A percentile compares a stretch with the other conserved stretches of the same genome.
Conservation (phyloP, 345 rosid genomes). For the Noccaea bulbosa region DNA sequence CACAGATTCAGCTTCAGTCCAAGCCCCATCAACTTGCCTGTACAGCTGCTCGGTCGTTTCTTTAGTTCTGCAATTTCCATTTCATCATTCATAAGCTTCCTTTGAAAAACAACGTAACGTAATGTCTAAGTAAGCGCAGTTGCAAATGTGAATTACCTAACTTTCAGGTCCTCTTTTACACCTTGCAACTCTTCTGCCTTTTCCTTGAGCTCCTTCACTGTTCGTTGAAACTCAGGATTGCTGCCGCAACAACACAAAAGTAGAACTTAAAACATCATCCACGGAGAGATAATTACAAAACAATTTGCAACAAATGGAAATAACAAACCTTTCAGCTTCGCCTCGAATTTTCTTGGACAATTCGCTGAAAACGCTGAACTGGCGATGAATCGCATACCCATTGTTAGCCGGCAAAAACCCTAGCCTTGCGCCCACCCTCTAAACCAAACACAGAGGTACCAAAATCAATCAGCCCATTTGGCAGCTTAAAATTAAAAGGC, state of each 20-base stretch:
- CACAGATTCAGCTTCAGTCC: slow-evolving; percentile 90
- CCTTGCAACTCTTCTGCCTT: slow-evolving; percentile 71
- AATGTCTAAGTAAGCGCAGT: slow-evolving; percentile 42
- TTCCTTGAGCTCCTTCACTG: slow-evolving; percentile 81
- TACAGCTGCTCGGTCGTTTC: slow-evolving; percentile 87
- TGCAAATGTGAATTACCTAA: slow-evolving; percentile 55
- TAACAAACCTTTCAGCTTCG: slow-evolving; percentile 51
- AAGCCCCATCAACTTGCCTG: slow-evolving; percentile 80
- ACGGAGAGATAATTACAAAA: neutral
- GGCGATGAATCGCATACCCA: slow-evolving; percentile 52
- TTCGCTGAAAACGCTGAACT: slow-evolving; percentile 76
- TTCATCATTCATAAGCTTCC: slow-evolving; percentile 65
- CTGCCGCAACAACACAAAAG: slow-evolving; percentile 44
- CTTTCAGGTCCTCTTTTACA: slow-evolving; percentile 71
- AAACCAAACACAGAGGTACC: slow-evolving; percentile 24
- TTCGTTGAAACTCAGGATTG: slow-evolving; percentile 71
- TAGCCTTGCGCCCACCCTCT: slow-evolving; percentile 53
- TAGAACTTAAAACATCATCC: too few relatives aligned
- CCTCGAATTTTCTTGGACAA: slow-evolving; percentile 79
- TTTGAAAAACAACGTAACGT: slow-evolving; percentile 62
- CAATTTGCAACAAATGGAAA: neutral
- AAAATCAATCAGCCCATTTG: slow-evolving; percentile 3
- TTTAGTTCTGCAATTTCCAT: slow-evolving; percentile 87
- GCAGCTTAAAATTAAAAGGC: slow-evolving; percentile 22
- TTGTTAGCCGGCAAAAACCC: slow-evolving; percentile 45